Conservation (phyloP, 805 yeast species). For the Metschnikowia borealis region DNA sequence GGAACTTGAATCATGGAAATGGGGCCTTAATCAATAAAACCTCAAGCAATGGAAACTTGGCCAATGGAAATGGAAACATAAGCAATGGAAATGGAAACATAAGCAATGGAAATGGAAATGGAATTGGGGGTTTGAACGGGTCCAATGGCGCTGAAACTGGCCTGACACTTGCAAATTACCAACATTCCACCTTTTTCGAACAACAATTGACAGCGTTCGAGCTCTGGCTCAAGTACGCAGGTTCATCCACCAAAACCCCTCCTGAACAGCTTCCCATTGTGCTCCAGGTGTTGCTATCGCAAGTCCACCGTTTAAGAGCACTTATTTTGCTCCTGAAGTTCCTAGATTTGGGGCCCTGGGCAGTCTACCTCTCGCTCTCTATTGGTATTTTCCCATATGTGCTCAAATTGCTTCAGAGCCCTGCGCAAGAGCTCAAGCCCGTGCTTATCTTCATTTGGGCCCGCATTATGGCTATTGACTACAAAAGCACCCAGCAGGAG, state of each 20-base stretch:
- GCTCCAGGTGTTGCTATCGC: conserved; percentile 86
- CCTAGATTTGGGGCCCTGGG: conserved; percentile 95
- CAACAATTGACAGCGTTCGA: conserved; percentile 96
- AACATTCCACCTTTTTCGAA: conserved; percentile 91
- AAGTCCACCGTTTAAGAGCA: conserved; percentile 90
- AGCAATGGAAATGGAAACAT: too few relatives aligned
- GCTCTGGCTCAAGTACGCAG: conserved; percentile 85
- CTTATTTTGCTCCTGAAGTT: conserved; percentile 78
- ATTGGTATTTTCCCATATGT: conserved; percentile 97
- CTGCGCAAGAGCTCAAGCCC: conserved; percentile 92
- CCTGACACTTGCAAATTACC: conserved; percentile 49
- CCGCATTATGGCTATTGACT: conserved; percentile 92
- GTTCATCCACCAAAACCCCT: conserved; percentile 75
- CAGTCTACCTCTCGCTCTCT: conserved; percentile 85
- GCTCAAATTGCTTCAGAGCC: conserved; percentile 81
- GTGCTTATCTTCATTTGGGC: conserved; percentile 97
- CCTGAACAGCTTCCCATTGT: conserved; percentile 96
- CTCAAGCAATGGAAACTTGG: neutral
- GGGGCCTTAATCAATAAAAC: neutral
- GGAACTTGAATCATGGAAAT: too few relatives aligned
- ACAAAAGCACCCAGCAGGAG: conserved; percentile 85
- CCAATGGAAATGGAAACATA: too few relatives aligned
- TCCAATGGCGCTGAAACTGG: neutral
- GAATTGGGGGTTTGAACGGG: neutral
- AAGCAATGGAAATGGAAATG: too few relatives aligned